Base-by-base conservation (phyloP, 208 protist genomes). In the Leishmania aethiopica region DNA sequence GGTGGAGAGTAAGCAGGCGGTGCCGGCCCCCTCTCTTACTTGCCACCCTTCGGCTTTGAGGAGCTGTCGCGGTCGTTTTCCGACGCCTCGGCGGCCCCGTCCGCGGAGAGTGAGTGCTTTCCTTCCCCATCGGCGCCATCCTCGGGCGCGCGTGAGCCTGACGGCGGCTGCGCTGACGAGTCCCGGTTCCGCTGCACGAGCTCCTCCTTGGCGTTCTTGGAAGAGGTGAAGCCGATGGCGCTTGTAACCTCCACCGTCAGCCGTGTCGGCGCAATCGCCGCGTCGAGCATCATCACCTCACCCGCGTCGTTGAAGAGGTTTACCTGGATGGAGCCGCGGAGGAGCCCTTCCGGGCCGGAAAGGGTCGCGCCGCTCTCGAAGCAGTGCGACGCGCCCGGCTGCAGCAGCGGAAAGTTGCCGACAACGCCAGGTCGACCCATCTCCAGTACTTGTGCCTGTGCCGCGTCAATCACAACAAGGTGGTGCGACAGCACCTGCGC, bases 281-380 rank as follows among this genome's bases (percentile, higher is more conserved):
- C 87, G 70, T 98, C 95, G 5, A 98, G 86, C 75, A 84, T 87
- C 37, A 91, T 86, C 73, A 92, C 87, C 79, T 93, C 88, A 2
- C 92, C 93, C 5, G 86, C 84, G 55, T 94, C 91, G 79, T 95
- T 92, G 79, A 94, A 95, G 25, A 86, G 84, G 64, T 94, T 94
- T 40, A 98, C 75, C 80, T 98, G 95, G 71, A 98, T 91, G 0
- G 94, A 96, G 10, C 95, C 95, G 62, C 92, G 92, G 49, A 98
- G 78, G 4, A 98, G 74, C 32, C 93, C 95, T 35, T 89, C 86
- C 4, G 78, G 32, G n/a, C 90, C 88, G 22, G 70, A 78, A 1
- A 96, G 78, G 40, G 83, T 92, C 15, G 91, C 89, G 28, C 95
- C 94, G 69, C 86, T 89, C 79, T 95, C 89, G 80, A 93, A 96